These are phyloP conservation scores for Monilinia aucupariae DNA, from an alignment of 2,329 filamentous ascomycete genomes.

Conservation along the genomic window DNA sequence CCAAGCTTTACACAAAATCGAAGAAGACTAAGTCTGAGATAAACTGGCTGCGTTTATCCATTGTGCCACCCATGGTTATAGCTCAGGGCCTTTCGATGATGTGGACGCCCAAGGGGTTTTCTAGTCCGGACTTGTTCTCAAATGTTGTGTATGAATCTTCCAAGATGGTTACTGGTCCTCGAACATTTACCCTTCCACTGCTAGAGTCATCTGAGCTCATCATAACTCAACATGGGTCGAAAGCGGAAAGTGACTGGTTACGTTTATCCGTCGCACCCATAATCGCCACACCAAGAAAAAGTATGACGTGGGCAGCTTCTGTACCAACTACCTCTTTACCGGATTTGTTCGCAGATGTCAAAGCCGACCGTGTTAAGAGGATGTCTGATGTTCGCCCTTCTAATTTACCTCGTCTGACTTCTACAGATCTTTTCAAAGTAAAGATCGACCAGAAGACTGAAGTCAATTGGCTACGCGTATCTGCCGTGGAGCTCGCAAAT, in stretches of 20 bases:
- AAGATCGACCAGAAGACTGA: background rate
- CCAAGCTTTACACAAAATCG: background rate
- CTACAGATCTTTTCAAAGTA: slow-evolving; percentile 21
- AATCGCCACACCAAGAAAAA: background rate
- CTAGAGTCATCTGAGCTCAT: slow-evolving; percentile 1
- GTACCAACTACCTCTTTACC: background rate
- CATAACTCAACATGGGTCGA: background rate
- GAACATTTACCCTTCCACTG: background rate
- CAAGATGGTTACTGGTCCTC: background rate
- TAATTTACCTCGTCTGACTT: slow-evolving; percentile 19
- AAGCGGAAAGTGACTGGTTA: background rate
- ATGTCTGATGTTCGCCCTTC: background rate
- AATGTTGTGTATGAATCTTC: background rate
- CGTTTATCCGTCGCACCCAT: background rate
- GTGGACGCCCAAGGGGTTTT: too few species aligned
- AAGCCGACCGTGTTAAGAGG: background rate
- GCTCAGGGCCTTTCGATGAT: too few species aligned
- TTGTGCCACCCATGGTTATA: too few species aligned
- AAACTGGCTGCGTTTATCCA: background rate
- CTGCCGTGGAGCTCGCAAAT: background rate
- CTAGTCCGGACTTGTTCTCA: background rate
- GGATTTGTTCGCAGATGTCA: background rate
- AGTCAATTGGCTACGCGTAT: background rate
- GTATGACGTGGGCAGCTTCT: background rate
- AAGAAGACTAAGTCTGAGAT: background rate